Conservation (phyloP, 1,284 basidiomycete genomes). For the Cryptococcus neoformans region DNA sequence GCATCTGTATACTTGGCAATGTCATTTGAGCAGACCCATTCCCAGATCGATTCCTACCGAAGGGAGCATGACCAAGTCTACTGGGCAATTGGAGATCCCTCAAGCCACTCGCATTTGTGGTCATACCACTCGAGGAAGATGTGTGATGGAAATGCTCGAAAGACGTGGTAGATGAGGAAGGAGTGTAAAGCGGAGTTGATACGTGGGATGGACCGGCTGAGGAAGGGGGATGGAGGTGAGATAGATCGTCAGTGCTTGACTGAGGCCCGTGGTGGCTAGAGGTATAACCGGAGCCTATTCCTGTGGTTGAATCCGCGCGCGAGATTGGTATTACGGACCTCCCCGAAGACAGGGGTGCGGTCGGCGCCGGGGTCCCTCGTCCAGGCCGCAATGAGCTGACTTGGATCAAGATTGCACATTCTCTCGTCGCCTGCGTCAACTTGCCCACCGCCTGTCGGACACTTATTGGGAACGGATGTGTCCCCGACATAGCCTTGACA, state of each 20-base stretch:
- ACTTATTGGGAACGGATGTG: conserved; percentile 35
- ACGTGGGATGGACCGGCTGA: no score
- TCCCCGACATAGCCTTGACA: conserved; percentile 46
- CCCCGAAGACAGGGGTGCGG: conserved; percentile 1
- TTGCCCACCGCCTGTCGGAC: conserved; percentile 44
- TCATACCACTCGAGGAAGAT: not conserved
- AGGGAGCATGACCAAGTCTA: conserved; percentile 18
- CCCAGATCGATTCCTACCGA: conserved; percentile 14
- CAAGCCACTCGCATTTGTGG: conserved; percentile 16
- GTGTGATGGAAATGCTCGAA: not conserved
- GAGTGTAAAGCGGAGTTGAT: no score
- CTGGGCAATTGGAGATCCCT: conserved; percentile 30
- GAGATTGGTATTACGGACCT: not conserved
- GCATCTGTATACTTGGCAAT: conserved; percentile 1
- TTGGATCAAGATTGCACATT: conserved; percentile 51
- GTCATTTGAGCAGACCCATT: conserved; percentile 6
- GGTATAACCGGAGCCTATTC: not conserved
- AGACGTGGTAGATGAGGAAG: no score
- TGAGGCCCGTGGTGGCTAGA: conserved; percentile 1
- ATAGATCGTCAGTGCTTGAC: not conserved
- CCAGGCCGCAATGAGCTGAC: conserved; percentile 43
- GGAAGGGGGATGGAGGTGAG: no score
- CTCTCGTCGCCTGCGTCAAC: conserved; percentile 51
- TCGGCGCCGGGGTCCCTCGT: conserved; percentile 18
- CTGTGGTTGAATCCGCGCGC: not conserved